Percentiles rank a stretch among this genome's conserved stretches.
Evolutionary conservation across 306 rosid species (phyloP).

Genomic region (Glycyrrhiza uralensis): DNA sequence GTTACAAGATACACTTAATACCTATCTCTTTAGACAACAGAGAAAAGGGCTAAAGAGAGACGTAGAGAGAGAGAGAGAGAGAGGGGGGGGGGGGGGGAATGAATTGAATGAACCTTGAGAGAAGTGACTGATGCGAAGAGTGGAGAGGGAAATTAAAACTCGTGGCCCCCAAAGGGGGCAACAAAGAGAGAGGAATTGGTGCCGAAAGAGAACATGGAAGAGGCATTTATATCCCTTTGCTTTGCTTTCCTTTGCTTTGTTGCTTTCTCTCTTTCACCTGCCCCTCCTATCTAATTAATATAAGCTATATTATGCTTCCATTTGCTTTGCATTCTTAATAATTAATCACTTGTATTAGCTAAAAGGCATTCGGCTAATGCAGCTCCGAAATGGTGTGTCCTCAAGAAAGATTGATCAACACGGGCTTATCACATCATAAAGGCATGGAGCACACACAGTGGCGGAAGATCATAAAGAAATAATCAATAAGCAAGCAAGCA

Average conservation of each 20-base stretch:
- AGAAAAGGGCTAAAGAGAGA: too few species aligned
- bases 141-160: slow-evolving; percentile 10
- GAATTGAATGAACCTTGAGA: slow-evolving; percentile 48
- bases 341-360: slow-evolving; percentile 2
- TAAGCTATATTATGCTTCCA: too few species aligned
- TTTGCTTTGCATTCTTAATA: slow-evolving; percentile 9
- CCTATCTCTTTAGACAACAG: slow-evolving; percentile 5
- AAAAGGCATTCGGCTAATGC: slow-evolving; percentile 11
- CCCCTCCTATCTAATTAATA: slow-evolving; percentile 22
- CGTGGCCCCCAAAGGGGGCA: slow-evolving; percentile 40
- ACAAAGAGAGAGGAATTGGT: slow-evolving; percentile 34
- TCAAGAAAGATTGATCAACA: background rate
- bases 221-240: slow-evolving; percentile 17
- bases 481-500: too few species aligned
- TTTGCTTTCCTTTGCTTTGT: too few species aligned
- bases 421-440: slow-evolving; percentile 16
- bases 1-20: background rate
- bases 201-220: slow-evolving; percentile 35
- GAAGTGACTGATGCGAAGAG: slow-evolving; percentile 38
- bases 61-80: background rate
- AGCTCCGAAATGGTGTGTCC: background rate
- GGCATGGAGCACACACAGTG: too few species aligned
- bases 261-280: slow-evolving; percentile 52
- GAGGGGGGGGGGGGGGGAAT: background rate
- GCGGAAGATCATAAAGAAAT: too few species aligned